phyloP scores from a whole-genome alignment of 2,329 filamentous ascomycete genomes.

The Nothomitra cinnamomea region DNA sequence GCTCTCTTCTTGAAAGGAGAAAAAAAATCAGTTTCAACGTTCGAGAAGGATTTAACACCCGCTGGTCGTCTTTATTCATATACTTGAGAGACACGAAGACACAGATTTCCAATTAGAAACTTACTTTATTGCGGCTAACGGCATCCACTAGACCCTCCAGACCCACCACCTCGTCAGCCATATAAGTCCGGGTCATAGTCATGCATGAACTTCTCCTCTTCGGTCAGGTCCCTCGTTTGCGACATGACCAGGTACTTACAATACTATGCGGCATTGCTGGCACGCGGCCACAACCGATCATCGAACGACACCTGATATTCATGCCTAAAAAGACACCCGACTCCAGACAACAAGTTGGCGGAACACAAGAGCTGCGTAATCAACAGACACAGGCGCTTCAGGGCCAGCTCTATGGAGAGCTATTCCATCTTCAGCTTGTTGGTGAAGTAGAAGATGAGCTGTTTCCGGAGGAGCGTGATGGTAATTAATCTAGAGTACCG shows the following conservation, averaged over 20 bases:
- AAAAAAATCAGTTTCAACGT: too few species aligned
- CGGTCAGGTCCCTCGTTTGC: conserved; percentile 36
- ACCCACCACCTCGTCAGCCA: not conserved
- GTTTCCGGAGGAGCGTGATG: not conserved
- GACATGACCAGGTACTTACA: conserved; percentile 42
- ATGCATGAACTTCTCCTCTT: conserved; percentile 49
- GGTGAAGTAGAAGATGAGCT: conserved; percentile 23
- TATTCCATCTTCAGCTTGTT: conserved; percentile 37
- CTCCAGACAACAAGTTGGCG: conserved; percentile 20
- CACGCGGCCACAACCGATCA: conserved; percentile 37
- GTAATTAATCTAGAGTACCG: conserved; percentile 12
- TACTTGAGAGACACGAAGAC: too few species aligned
- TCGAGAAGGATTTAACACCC: too few species aligned
- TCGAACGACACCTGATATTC: conserved; percentile 41
- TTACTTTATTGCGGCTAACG: too few species aligned
- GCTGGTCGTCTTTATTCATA: too few species aligned
- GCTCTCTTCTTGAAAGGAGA: too few species aligned
- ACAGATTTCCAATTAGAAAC: too few species aligned
- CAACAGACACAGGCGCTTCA: conserved; percentile 27
- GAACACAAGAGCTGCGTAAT: conserved; percentile 27
- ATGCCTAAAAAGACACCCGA: conserved; percentile 33
- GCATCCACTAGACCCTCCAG: too few species aligned
- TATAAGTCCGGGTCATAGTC: not conserved
- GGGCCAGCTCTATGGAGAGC: conserved; percentile 30
- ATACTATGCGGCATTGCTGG: conserved; percentile 43